Conservation (phyloP, 2,329 filamentous ascomycete genomes). For the Trichoderma asperellum region DNA sequence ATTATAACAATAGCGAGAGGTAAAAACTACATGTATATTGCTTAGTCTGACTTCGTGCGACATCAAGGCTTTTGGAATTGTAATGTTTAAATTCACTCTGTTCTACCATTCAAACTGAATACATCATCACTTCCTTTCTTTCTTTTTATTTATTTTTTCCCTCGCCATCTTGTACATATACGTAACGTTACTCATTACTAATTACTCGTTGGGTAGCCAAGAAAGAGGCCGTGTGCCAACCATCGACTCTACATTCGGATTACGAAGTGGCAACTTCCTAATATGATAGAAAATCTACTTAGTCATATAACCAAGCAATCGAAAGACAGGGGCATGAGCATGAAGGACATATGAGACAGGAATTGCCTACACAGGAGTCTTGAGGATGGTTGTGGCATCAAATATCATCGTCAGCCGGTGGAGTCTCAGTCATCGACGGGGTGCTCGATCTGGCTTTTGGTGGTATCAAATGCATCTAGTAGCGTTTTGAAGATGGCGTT, state of each 20-base stretch:
- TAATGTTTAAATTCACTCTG: not conserved
- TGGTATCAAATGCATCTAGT: not conserved
- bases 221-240: not conserved
- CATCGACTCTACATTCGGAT: not conserved
- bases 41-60: no score
- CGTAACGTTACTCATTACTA: not conserved
- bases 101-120: not conserved
- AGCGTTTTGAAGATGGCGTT: not conserved
- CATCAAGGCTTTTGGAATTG: no score
- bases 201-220: not conserved
- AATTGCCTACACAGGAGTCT: not conserved
- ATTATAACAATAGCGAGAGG: no score
- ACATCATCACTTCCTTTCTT: not conserved
- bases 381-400: not conserved
- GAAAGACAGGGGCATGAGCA: no score
- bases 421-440: no score
- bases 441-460: no score
- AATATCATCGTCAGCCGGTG: not conserved
- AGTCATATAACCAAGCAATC: not conserved
- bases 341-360: not conserved
- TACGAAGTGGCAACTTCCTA: not conserved
- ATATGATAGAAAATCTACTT: not conserved
- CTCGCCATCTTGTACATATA: not conserved
- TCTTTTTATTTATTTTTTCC: no score
- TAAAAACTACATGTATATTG: no score